Evolutionary conservation across 768 basidiomycete genomes (phyloP), one percentile per base, ranked within the genome.

Genomic region (Phanerochaete sordida): DNA sequence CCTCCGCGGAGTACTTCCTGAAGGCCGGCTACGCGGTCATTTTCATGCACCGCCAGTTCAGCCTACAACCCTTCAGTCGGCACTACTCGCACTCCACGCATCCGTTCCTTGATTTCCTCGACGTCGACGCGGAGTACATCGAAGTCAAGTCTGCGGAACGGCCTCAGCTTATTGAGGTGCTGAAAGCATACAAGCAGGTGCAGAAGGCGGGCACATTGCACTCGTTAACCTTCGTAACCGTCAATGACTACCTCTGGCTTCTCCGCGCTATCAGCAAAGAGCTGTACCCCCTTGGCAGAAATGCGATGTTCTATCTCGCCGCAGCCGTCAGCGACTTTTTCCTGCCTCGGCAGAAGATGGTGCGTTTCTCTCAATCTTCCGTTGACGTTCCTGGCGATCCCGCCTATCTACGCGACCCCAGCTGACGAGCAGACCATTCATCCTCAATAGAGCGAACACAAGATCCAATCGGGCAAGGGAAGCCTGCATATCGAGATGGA

Each of bases 271-370:
- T 96, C 37, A 89, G 89, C 66, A 82, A 90, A 62, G 90, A 91
- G 62, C 83, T 98, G 72, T 82, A 83, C 9, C 72, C 80, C 0
- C 69, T 95, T 9, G 83, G 90, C 1, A 74, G 90, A 55, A 81
- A 79, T 51, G 87, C 89, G 3, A 82, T 99, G 86, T 99, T 93
- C 75, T 99, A 98, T 71, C 87, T 99, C 53, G 97, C 97, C 24
- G 95, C 96, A 0, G 97, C 97, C 4, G 97, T 98, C 50, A 95
- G 92, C 74, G 97, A 99, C 73, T 99, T 99, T 72, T 99, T 96
- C 80, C 77, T 99, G 31, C 97, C 96, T 0, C 81, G 85, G 58
- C 90, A 95, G 69, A 90, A 85, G 72, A 84, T 98, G 87, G 96
- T 93, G 61, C 62, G 87, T 79, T 31, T 24, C 21, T 1, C 27